Percentiles rank a stretch among this genome's conserved stretches.
Conservation (phyloP, 768 basidiomycete species). For the Saitozyma sp. region DNA sequence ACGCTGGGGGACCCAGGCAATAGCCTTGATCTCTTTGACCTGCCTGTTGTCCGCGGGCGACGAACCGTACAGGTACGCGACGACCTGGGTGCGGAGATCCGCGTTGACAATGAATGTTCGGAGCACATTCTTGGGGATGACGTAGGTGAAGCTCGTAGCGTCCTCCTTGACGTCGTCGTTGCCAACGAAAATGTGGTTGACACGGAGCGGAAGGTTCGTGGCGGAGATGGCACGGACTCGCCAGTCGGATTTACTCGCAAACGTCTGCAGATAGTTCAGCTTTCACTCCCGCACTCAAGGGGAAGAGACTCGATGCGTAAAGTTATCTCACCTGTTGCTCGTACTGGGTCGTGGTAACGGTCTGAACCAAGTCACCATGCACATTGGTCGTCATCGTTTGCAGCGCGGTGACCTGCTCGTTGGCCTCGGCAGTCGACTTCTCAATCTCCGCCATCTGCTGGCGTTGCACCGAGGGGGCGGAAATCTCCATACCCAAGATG, state of each 20-base stretch:
- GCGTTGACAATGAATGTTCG: conserved; percentile 89
- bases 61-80: conserved; percentile 86
- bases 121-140: conserved; percentile 94
- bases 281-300: no score
- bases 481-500: conserved; percentile 96
- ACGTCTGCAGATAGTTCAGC: no score
- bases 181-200: conserved; percentile 98
- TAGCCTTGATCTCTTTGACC: conserved; percentile 94
- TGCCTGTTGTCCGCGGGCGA: conserved; percentile 95
- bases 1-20: conserved; percentile 96
- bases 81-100: conserved; percentile 94
- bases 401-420: conserved; percentile 89
- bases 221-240: conserved; percentile 97
- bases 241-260: conserved; percentile 99
- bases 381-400: conserved; percentile 98
- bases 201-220: conserved; percentile 89
- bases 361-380: conserved; percentile 93
- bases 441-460: conserved; percentile 99
- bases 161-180: conserved; percentile 99
- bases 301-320: no score
- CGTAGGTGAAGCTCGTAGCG: conserved; percentile 88
- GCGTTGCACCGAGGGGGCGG: conserved; percentile 64
- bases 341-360: conserved; percentile 94
- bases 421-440: conserved; percentile 84
- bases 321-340: conserved; percentile 91